phyloP scores from a whole-genome alignment of 495 filamentous ascomycete species.

The Aspergillus conjunctus region DNA sequence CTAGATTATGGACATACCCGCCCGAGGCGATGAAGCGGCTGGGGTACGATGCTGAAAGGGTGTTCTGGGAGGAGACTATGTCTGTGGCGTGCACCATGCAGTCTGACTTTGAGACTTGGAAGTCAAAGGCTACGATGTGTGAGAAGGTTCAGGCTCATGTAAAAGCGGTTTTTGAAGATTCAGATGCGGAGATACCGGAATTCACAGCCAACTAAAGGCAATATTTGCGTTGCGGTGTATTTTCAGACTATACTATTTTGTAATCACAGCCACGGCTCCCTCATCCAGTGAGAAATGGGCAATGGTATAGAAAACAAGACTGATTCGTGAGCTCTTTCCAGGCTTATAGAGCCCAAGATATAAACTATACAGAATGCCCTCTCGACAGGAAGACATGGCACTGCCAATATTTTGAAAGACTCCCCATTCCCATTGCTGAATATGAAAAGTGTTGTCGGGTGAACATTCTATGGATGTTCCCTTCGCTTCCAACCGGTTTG shows the following conservation, averaged over 20 bases:
- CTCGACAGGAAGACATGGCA: too few species aligned
- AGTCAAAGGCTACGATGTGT: constrained; percentile 6
- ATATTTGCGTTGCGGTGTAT: background rate
- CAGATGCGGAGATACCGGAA: constrained; percentile 2
- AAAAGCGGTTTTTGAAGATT: constrained; percentile 11
- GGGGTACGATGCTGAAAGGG: constrained; percentile 19
- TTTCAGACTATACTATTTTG: background rate
- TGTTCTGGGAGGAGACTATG: constrained; percentile 16
- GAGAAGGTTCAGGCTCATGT: constrained; percentile 12
- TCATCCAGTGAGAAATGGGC: background rate
- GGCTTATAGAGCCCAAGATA: too few species aligned
- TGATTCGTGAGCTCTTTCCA: too few species aligned
- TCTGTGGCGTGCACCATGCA: constrained; percentile 7
- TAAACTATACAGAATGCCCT: too few species aligned
- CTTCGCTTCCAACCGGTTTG: constrained; percentile 73
- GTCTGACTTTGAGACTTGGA: constrained; percentile 13
- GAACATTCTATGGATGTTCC: background rate
- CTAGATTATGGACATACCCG: constrained; percentile 18
- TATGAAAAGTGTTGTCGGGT: too few species aligned
- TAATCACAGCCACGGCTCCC: background rate
- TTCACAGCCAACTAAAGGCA: background rate
- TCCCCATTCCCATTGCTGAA: too few species aligned
- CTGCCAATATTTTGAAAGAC: too few species aligned
- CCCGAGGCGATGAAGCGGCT: constrained; percentile 11
- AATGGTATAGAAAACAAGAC: too few species aligned